Evolutionary conservation across 352 stramenopile species (phyloP).

Genomic region (Blastocystis sp.): DNA sequence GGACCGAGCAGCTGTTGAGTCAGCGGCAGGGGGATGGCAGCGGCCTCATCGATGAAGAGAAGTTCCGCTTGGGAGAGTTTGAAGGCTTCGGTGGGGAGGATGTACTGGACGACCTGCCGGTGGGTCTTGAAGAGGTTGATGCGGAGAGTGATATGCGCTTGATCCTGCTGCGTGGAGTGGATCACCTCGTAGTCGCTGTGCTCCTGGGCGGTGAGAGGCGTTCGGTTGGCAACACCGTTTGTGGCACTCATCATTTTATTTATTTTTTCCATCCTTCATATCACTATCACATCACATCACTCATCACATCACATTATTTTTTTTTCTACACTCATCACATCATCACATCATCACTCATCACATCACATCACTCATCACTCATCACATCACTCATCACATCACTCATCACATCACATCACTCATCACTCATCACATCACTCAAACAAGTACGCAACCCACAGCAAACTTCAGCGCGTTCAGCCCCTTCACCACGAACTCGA

Average conservation of each 20-base stretch:
- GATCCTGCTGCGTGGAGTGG: conserved; percentile 64
- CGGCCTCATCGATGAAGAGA: conserved; percentile 95
- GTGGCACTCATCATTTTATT: conserved; percentile 75
- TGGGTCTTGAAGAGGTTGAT: conserved; percentile 95
- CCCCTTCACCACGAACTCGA: conserved; percentile 95
- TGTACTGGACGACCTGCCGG: conserved; percentile 95
- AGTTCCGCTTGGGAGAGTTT: conserved; percentile 95
- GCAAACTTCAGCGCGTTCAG: conserved; percentile 84
- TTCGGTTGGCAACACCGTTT: conserved; percentile 76
- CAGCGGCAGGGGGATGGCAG: conserved; percentile 97
- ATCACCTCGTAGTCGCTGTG: conserved; percentile 94
- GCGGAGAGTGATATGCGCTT: conserved; percentile 80
- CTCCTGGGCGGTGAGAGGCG: conserved; percentile 77
- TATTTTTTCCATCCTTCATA: neutral
- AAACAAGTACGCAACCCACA: neutral
- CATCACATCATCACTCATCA: neutral
- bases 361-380: neutral
- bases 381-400: neutral
- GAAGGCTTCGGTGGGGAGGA: conserved; percentile 86
- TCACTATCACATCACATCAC: neutral
- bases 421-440: neutral
- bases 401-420: neutral
- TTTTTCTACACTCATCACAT: no score
- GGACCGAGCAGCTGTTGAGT: conserved; percentile 90
- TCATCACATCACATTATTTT: neutral